These are phyloP conservation scores for Streptanthus diversifolius DNA, from an alignment of 345 rosid genomes.

Conservation along the genomic window DNA sequence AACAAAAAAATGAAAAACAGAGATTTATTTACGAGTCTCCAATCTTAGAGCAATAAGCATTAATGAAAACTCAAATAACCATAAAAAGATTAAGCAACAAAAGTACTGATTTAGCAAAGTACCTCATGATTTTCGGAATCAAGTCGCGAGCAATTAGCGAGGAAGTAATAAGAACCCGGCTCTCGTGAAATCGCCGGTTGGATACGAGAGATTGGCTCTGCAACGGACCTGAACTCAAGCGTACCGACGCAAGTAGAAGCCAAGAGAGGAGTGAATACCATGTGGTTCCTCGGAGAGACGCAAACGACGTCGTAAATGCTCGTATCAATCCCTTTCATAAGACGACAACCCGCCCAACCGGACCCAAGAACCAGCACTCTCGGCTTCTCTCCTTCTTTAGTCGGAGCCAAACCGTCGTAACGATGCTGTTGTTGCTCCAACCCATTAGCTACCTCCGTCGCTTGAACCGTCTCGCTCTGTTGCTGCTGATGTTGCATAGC, in stretches of 20 bases:
- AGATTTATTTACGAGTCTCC: no score
- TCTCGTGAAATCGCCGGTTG: slow-evolving; percentile 69
- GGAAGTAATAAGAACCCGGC: slow-evolving; percentile 77
- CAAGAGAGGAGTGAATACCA: slow-evolving; percentile 89
- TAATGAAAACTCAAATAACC: no score
- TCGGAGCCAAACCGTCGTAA: slow-evolving; percentile 57
- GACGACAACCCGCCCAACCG: slow-evolving; percentile 95
- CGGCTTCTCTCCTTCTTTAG: slow-evolving; percentile 62
- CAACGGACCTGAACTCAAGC: slow-evolving; percentile 84
- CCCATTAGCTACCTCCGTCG: slow-evolving; percentile 32
- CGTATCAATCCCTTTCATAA: slow-evolving; percentile 82
- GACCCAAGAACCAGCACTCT: slow-evolving; percentile 80
- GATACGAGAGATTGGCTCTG: slow-evolving; percentile 78
- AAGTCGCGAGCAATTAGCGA: slow-evolving; percentile 71
- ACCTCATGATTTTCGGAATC: slow-evolving; percentile 74
- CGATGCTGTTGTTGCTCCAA: neutral
- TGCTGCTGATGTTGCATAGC: slow-evolving; percentile 27
- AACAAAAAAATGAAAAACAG: no score
- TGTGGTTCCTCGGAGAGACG: slow-evolving; percentile 88
- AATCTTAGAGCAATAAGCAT: no score
- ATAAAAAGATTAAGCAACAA: neutral
- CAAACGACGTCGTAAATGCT: slow-evolving; percentile 76
- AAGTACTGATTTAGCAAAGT: no score
- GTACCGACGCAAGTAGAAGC: slow-evolving; percentile 98
- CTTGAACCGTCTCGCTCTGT: slow-evolving; percentile 14